These are phyloP conservation scores for Neolentinus lepideus DNA, from an alignment of 1,284 basidiomycete genomes.

Conservation along the genomic window DNA sequence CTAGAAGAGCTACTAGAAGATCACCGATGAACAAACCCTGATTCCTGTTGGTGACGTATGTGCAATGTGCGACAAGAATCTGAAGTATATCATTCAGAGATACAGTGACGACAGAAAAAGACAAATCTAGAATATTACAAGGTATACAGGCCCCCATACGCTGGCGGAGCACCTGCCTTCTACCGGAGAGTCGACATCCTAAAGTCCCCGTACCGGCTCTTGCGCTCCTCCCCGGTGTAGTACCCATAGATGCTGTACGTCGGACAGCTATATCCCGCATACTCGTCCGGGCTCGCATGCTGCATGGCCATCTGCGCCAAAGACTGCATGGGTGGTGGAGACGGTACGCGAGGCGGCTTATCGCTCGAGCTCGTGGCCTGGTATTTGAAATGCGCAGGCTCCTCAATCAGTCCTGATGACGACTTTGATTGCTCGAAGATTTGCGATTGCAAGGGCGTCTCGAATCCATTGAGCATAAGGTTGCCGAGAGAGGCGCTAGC, in stretches of 20 bases:
- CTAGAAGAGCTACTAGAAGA: no score
- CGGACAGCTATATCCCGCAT: slow-evolving; percentile 63
- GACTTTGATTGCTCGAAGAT: slow-evolving; percentile 11
- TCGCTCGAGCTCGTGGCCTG: slow-evolving; percentile 33
- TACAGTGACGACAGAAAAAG: not conserved
- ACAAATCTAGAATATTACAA: not conserved
- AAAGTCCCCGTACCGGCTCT: slow-evolving; percentile 29
- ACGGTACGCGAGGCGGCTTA: slow-evolving; percentile 69
- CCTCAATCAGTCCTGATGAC: not conserved
- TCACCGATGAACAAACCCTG: no score
- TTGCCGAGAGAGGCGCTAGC: slow-evolving; percentile 44
- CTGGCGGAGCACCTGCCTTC: not conserved
- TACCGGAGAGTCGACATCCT: not conserved
- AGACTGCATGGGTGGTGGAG: slow-evolving; percentile 67
- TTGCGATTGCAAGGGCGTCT: slow-evolving; percentile 25
- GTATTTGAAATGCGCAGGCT: not conserved
- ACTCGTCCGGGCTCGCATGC: slow-evolving; percentile 52
- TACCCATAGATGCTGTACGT: slow-evolving; percentile 76
- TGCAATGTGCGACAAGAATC: no score
- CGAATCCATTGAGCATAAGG: slow-evolving; percentile 52
- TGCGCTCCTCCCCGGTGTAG: slow-evolving; percentile 53
- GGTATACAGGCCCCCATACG: not conserved
- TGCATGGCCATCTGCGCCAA: slow-evolving; percentile 69
- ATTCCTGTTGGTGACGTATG: no score
- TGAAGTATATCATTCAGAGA: no score